These are phyloP conservation scores for Cucurbita maxima DNA, from an alignment of 306 rosid genomes.

Conservation along the genomic window DNA sequence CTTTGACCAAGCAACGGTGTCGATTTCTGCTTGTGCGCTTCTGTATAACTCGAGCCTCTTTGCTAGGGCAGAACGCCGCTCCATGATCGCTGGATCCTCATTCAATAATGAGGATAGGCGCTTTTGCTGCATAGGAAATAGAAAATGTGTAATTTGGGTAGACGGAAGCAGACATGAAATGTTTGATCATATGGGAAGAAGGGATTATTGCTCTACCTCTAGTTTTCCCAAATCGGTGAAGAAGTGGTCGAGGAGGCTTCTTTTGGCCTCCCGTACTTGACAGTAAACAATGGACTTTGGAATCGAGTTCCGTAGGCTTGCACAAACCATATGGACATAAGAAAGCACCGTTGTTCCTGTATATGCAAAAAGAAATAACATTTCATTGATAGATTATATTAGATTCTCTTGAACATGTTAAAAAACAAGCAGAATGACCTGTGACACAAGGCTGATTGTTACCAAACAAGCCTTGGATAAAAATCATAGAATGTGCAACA, in stretches of 20 bases:
- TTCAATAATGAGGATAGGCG: conserved; percentile 60
- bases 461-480: conserved; percentile 19
- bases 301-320: conserved; percentile 60
- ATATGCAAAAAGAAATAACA: background rate
- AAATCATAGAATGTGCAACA: conserved; percentile 61
- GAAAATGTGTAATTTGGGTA: background rate
- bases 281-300: conserved; percentile 78
- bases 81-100: conserved; percentile 93
- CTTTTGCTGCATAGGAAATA: conserved; percentile 35
- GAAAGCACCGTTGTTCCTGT: conserved; percentile 71
- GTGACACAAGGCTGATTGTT: background rate
- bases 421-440: background rate
- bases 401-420: background rate
- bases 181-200: background rate
- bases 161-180: background rate
- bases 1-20: conserved; percentile 86
- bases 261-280: conserved; percentile 88
- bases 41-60: conserved; percentile 83
- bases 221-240: conserved; percentile 67
- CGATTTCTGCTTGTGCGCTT: conserved; percentile 80
- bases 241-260: conserved; percentile 71
- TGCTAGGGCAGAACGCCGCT: conserved; percentile 52
- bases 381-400: background rate
- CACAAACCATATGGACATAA: conserved; percentile 73
- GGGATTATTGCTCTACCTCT: conserved; percentile 32